Evolutionary conservation across 2,329 filamentous ascomycete species (phyloP).

Genomic region (Cordyceps cicadae): DNA sequence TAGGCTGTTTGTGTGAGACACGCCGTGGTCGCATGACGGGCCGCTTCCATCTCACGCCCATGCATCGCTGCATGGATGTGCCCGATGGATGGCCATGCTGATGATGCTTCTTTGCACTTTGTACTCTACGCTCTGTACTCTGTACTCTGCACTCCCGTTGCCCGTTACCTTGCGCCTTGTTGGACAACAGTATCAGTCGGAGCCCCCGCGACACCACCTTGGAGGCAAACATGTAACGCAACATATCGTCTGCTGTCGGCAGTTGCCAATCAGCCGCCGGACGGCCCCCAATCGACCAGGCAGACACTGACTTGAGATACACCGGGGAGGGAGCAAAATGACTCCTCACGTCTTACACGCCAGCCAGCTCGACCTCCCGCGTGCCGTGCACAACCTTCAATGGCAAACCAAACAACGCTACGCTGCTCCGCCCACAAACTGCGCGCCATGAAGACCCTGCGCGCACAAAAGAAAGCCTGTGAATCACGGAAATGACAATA

Average conservation of each 20-base stretch:
- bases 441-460: background rate
- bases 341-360: constrained; percentile 1
- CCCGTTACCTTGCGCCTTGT: background rate
- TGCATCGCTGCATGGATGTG: background rate
- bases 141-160: too few species aligned
- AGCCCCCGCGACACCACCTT: background rate
- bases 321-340: background rate
- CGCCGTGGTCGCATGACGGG: background rate
- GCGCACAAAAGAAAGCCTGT: too few species aligned
- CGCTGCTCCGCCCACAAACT: background rate
- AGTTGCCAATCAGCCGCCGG: background rate
- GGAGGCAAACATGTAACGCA: constrained; percentile 4
- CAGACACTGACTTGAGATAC: background rate
- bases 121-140: too few species aligned
- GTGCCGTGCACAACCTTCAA: background rate
- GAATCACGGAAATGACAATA: background rate
- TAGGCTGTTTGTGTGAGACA: background rate
- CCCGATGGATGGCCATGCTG: background rate
- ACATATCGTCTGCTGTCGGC: background rate
- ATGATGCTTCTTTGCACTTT: too few species aligned
- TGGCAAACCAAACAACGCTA: background rate
- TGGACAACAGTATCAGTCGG: background rate
- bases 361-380: background rate
- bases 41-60: constrained; percentile 4
- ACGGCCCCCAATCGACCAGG: background rate